Percentiles rank a stretch among this genome's conserved stretches.
phyloP scores from a whole-genome alignment of 2,329 filamentous ascomycete genomes.

The Fusarium sp. region DNA sequence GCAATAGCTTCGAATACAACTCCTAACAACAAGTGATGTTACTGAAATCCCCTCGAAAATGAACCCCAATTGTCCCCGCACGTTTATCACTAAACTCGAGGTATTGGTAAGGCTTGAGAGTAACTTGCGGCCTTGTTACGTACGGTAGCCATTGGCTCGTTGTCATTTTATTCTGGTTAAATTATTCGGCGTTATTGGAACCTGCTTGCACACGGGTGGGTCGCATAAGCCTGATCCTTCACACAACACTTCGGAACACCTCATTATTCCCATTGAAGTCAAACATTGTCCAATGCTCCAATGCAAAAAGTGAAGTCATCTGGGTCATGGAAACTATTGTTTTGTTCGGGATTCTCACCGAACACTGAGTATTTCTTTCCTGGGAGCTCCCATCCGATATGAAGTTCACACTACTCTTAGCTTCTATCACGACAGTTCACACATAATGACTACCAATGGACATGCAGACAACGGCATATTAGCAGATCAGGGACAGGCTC shows the following conservation, averaged over 20 bases:
- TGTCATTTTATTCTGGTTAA: conserved; percentile 5
- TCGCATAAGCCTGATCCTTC: not conserved
- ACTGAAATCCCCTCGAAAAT: not conserved
- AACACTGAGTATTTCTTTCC: conserved; percentile 9
- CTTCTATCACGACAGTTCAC: not conserved
- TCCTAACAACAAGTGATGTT: no score
- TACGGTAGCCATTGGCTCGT: not conserved
- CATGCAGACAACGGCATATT: conserved; percentile 6
- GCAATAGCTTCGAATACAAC: no score
- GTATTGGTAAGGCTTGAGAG: not conserved
- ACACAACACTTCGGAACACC: not conserved
- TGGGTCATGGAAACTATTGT: no score
- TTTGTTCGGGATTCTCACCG: conserved; percentile 14
- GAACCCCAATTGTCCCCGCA: not conserved
- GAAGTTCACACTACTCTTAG: not conserved
- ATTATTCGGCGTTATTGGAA: conserved; percentile 8
- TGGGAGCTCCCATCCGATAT: not conserved
- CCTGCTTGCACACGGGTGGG: not conserved
- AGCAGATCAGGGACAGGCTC: conserved; percentile 21
- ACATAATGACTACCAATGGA: conserved; percentile 23
- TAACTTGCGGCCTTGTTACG: not conserved
- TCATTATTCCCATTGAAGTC: not conserved
- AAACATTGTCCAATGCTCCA: not conserved
- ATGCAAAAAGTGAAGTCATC: not conserved
- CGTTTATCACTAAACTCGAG: not conserved